These are phyloP conservation scores for Emergomyces orientalis DNA, from an alignment of 2,329 filamentous ascomycete genomes.

Conservation along the genomic window DNA sequence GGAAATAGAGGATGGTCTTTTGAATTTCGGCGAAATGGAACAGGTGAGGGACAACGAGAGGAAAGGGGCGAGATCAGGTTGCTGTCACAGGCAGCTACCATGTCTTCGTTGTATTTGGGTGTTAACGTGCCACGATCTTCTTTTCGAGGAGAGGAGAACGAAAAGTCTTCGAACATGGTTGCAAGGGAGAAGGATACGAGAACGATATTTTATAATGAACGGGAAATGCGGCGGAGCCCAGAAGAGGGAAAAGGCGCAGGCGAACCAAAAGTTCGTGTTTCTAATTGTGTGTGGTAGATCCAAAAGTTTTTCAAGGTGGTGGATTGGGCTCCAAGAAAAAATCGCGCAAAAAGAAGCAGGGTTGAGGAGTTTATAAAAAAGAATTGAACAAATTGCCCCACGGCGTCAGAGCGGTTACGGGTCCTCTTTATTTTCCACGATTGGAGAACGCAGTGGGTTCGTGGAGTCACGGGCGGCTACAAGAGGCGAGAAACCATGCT, in stretches of 20 bases:
- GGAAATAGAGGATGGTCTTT: conserved; percentile 24
- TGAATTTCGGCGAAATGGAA: conserved; percentile 19
- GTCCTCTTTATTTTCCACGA: not conserved
- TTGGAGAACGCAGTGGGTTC: conserved; percentile 1
- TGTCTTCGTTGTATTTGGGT: conserved; percentile 25
- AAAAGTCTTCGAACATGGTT: conserved; percentile 37
- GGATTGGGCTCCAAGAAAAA: not conserved
- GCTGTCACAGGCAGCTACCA: conserved; percentile 31
- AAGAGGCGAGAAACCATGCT: not conserved
- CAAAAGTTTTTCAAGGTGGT: not conserved
- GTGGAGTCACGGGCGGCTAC: conserved; percentile 1
- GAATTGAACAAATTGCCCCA: not conserved
- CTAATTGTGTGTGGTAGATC: too few relatives aligned
- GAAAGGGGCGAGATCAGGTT: conserved; percentile 33
- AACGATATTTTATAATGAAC: not conserved
- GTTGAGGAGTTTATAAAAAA: not conserved
- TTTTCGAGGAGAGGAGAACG: conserved; percentile 31
- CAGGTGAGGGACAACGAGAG: conserved; percentile 35
- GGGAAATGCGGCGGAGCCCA: not conserved
- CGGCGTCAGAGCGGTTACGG: not conserved
- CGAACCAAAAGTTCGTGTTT: not conserved
- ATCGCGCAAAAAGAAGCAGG: not conserved
- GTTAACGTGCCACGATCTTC: conserved; percentile 17
- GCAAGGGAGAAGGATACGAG: not conserved
- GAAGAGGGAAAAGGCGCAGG: not conserved